These are phyloP conservation scores for Austroboletus rostrupii DNA, from an alignment of 1,284 basidiomycete species.

Conservation along the genomic window DNA sequence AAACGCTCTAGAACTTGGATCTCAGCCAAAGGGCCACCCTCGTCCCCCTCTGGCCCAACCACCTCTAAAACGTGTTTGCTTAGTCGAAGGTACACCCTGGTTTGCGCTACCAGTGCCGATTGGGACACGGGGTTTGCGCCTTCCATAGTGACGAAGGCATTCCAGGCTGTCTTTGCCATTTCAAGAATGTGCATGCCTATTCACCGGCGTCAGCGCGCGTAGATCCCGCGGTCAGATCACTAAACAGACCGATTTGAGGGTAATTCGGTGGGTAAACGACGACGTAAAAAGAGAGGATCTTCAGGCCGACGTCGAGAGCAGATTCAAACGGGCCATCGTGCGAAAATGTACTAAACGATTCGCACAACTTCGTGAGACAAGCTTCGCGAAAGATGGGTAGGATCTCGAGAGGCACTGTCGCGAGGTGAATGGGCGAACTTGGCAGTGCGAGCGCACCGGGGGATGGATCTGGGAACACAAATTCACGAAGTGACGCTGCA, in stretches of 20 bases:
- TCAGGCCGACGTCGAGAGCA: slow-evolving; percentile 53
- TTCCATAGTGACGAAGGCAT: slow-evolving; percentile 38
- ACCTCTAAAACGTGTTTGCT: slow-evolving; percentile 40
- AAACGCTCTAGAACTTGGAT: slow-evolving; percentile 39
- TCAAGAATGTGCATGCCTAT: slow-evolving; percentile 72
- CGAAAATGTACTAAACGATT: slow-evolving; percentile 59
- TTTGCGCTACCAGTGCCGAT: slow-evolving; percentile 17
- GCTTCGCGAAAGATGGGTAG: slow-evolving; percentile 49
- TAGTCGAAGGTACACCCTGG: slow-evolving; percentile 38
- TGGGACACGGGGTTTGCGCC: background rate
- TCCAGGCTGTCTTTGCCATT: slow-evolving; percentile 72
- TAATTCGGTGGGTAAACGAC: slow-evolving; percentile 68
- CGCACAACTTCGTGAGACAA: slow-evolving; percentile 56
- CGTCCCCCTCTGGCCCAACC: slow-evolving; percentile 59
- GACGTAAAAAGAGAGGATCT: slow-evolving; percentile 59
- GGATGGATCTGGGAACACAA: slow-evolving; percentile 31
- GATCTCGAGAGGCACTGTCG: slow-evolving; percentile 39
- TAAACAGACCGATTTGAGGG: slow-evolving; percentile 66
- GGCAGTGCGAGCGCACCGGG: slow-evolving; percentile 16
- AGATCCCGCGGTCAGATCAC: background rate
- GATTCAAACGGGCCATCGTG: slow-evolving; percentile 55
- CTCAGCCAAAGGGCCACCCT: slow-evolving; percentile 54
- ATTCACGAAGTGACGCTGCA: slow-evolving; percentile 35
- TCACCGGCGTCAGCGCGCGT: background rate
- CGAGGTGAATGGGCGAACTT: slow-evolving; percentile 26